Conservation (phyloP, 495 filamentous ascomycete genomes). For the Trichoderma virens region DNA sequence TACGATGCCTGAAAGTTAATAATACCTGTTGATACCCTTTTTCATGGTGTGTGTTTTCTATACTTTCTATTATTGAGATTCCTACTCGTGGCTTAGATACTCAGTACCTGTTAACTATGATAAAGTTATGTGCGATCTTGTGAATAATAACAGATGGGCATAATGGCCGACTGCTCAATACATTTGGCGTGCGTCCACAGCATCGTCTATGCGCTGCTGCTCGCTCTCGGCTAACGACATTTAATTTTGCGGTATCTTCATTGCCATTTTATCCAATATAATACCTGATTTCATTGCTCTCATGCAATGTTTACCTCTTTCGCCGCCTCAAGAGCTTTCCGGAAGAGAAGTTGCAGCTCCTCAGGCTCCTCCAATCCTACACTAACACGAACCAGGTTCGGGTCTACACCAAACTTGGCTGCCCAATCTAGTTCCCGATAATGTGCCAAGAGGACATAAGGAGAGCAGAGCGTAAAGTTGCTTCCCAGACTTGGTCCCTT, state of each 20-base stretch:
- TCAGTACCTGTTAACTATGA: too few species aligned
- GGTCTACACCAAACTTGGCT: conserved; percentile 66
- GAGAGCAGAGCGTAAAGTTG: conserved; percentile 86
- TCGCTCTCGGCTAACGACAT: too few species aligned
- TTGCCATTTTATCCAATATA: not conserved
- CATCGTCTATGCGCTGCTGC: too few species aligned
- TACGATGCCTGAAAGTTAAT: not conserved
- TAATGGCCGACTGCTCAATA: too few species aligned
- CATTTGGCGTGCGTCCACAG: too few species aligned
- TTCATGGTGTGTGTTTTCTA: not conserved
- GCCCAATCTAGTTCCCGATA: conserved; percentile 91
- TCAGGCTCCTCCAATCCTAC: conserved; percentile 78
- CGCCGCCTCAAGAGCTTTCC: conserved; percentile 40
- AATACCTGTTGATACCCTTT: not conserved
- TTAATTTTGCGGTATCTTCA: not conserved
- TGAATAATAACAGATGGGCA: too few species aligned
- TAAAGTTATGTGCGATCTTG: too few species aligned
- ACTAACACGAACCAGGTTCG: conserved; percentile 74
- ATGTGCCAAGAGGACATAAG: conserved; percentile 87
- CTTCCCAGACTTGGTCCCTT: conserved; percentile 95
- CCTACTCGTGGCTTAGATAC: too few species aligned
- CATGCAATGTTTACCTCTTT: conserved; percentile 14
- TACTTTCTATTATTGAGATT: too few species aligned
- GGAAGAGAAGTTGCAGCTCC: conserved; percentile 46
- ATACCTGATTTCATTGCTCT: not conserved